A percentile compares a stretch with the other conserved stretches of the same genome.
These are phyloP conservation scores for Coemansia sp. DNA, from an alignment of 192 early-diverging fungal genomes.

Conservation along the genomic window DNA sequence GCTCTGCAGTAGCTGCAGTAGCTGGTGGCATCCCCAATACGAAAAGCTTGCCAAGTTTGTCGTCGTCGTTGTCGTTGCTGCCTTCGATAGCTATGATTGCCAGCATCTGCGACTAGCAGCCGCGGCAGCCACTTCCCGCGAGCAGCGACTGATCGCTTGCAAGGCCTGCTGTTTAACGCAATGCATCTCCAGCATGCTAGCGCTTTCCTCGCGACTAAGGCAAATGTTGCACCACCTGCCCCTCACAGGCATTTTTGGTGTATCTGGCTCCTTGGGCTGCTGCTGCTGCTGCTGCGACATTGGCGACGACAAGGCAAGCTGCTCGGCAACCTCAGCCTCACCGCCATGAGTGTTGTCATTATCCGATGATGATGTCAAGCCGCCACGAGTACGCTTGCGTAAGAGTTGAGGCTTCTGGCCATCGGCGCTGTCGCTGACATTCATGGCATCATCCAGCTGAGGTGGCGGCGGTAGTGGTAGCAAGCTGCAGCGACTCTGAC, in stretches of 20 bases:
- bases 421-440: too few species aligned
- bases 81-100: neutral
- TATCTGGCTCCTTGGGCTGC: neutral
- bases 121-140: slow-evolving; percentile 1
- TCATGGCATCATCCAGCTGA: too few species aligned
- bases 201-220: slow-evolving; percentile 29
- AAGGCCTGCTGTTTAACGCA: slow-evolving; percentile 8
- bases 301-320: neutral
- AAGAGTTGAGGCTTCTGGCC: neutral
- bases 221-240: slow-evolving; percentile 38
- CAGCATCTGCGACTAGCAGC: neutral
- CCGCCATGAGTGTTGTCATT: neutral
- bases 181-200: slow-evolving; percentile 19
- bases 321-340: neutral
- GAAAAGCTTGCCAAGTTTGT: neutral
- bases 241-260: neutral
- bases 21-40: slow-evolving; percentile 6
- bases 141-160: slow-evolving; percentile 13
- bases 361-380: neutral
- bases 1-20: neutral
- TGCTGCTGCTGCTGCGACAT: too few species aligned
- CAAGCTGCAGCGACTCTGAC: too few species aligned
- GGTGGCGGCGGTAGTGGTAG: too few species aligned
- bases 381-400: neutral
- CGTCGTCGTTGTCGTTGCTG: neutral